Evolutionary conservation across 2,329 filamentous ascomycete genomes (phyloP), one percentile per base, ranked within the genome.

Genomic region (Hortaea werneckii): DNA sequence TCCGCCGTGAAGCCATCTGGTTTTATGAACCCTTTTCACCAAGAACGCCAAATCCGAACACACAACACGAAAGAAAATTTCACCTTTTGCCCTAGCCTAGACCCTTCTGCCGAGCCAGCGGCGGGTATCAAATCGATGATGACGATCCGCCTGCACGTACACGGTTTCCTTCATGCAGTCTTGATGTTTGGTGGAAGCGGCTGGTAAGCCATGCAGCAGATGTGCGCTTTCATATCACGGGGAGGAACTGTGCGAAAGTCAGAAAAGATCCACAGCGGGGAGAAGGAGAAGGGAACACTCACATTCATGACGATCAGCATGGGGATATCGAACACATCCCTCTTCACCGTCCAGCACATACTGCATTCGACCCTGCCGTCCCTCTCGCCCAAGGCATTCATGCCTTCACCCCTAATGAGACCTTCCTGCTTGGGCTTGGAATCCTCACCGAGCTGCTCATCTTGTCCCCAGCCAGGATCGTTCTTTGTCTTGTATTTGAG

Each of bases 301-400:
- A 95, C 92, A 71, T 95, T 95, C 73, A 96, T 90, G 61, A 95
- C 86, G 66, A 96, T 94, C 70, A 96, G 75, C 87, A 95, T 95
- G 20, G 92, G 92, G 66, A 96, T 95, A 69, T 96, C 90, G 70
- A 96, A 96, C 37, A 92, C 87, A 66, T 98, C 92, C 52, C 90
- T 77, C 70, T 95, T 95, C 51, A 96, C 89, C 52, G 87, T 90
- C 89, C 90, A 96, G 70, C 87, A 94, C 68, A 94, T 95, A 58
- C 85, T 88, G 70, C 89, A 95, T 63, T 94, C 86, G 47, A 96
- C 85, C 67, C 92, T 89, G 44, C 89, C 90, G 59, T 94, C 88
- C 62, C 80, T 84, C 60, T 86, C 74, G 0, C 78, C 87, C 10
- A 95, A 76, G 59, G 81, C 79, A 45, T 84, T 84, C 66, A 94